Conservation (phyloP, 2,329 filamentous ascomycete genomes). For the Periconia sp. region DNA sequence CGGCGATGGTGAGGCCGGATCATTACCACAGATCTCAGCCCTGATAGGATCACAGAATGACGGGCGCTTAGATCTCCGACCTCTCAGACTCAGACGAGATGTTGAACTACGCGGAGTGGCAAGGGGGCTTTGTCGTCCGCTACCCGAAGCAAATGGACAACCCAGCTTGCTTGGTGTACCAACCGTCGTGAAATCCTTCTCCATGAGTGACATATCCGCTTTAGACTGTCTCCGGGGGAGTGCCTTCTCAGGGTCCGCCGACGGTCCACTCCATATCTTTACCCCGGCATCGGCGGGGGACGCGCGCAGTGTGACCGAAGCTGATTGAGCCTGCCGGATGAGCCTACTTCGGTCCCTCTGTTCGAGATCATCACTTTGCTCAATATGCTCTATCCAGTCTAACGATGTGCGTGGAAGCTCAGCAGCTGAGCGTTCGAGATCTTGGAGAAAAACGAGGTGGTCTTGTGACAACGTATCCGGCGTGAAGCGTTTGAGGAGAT, state of each 20-base stretch:
- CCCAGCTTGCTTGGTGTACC: slow-evolving; percentile 79
- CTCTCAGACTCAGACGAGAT: slow-evolving; percentile 44
- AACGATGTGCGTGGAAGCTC: slow-evolving; percentile 28
- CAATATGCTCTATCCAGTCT: slow-evolving; percentile 44
- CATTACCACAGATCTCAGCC: slow-evolving; percentile 49
- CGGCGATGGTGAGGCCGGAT: slow-evolving; percentile 54
- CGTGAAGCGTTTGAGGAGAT: slow-evolving; percentile 46
- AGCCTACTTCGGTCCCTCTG: slow-evolving; percentile 38
- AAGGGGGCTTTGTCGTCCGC: slow-evolving; percentile 54
- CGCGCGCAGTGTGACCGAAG: slow-evolving; percentile 32
- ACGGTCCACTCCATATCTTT: slow-evolving; percentile 50
- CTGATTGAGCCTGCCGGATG: slow-evolving; percentile 43
- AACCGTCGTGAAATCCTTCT: slow-evolving; percentile 88
- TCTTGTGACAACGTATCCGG: slow-evolving; percentile 48
- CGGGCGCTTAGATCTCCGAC: slow-evolving; percentile 46
- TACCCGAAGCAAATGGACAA: slow-evolving; percentile 74
- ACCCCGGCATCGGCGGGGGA: slow-evolving; percentile 36
- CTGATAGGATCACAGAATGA: slow-evolving; percentile 52
- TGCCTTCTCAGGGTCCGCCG: slow-evolving; percentile 32
- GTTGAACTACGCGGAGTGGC: slow-evolving; percentile 49
- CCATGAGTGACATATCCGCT: slow-evolving; percentile 59
- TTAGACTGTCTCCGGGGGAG: slow-evolving; percentile 34
- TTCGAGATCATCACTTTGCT: slow-evolving; percentile 42
- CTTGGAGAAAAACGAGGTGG: slow-evolving; percentile 46
- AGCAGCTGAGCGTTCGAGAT: slow-evolving; percentile 43